Evolutionary conservation across 2,329 filamentous ascomycete species (phyloP).

Genomic region (Pyrenophora teres): DNA sequence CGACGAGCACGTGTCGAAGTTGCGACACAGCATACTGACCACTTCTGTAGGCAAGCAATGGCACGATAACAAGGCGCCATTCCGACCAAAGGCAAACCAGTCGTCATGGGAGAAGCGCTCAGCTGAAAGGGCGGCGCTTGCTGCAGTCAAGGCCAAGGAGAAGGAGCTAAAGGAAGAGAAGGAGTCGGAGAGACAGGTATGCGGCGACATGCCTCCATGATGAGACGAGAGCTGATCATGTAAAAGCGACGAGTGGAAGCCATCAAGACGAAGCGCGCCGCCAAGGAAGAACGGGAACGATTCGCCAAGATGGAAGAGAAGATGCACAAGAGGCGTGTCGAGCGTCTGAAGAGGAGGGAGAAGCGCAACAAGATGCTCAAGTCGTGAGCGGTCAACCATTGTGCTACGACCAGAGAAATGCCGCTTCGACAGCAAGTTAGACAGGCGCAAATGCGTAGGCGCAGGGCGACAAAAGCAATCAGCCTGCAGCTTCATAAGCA

Average conservation of each 20-base stretch:
- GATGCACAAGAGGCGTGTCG: constrained; percentile 95
- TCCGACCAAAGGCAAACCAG: constrained; percentile 78
- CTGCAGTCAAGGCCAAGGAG: constrained; percentile 87
- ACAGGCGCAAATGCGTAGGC: background rate
- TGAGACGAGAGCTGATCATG: constrained; percentile 9
- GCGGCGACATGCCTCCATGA: constrained; percentile 26
- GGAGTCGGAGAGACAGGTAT: constrained; percentile 81
- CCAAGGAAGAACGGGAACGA: constrained; percentile 90
- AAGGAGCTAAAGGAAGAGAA: constrained; percentile 94
- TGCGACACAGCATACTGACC: constrained; percentile 18
- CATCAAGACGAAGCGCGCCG: constrained; percentile 82
- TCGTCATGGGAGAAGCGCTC: constrained; percentile 78
- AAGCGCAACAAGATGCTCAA: constrained; percentile 85
- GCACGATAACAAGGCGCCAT: constrained; percentile 81
- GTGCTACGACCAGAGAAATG: background rate
- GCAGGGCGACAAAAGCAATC: background rate
- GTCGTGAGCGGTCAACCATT: constrained; percentile 43
- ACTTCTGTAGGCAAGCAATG: constrained; percentile 81
- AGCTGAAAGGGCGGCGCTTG: constrained; percentile 69
- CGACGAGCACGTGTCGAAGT: background rate
- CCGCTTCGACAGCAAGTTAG: constrained; percentile 3
- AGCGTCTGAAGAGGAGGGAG: constrained; percentile 90
- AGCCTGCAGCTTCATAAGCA: background rate
- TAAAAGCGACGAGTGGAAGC: constrained; percentile 72
- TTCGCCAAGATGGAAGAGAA: constrained; percentile 95